Base-by-base conservation (phyloP, 495 filamentous ascomycete genomes). In the Neurospora sp. region DNA sequence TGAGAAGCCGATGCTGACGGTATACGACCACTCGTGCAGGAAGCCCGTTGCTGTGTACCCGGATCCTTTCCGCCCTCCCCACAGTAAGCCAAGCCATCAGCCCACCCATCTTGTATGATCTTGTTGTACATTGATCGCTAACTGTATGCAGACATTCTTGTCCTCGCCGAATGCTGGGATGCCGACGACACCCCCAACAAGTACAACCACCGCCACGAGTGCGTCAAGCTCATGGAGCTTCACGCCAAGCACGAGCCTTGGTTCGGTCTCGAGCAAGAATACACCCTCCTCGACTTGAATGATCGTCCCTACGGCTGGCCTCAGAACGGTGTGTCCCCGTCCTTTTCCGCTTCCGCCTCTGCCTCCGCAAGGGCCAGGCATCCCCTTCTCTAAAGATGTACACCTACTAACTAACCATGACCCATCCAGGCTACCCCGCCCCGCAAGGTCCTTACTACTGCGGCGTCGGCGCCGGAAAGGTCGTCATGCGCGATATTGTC, bases 251-350 rank as follows among this genome's bases (percentile, higher is more conserved):
- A 95, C 80, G 85, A 90, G 82, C 93, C 93, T 80, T 97, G 93
- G 94, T 97, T 97, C 82, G 94, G 94, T 86, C 90, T 97, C 20
- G 94, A 97, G 86, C 94, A 97, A 81, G 94, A 97, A 81, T 83
- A 75, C 74, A 72, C 53, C 40, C 71, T 69, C 22, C 92, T 97
- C 77, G 94, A 93, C 78, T 86, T 87, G 75, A 86, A 88, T 75
- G 92, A 92, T 78, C 90, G 92, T 84, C 94, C 94, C 27, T 93
- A 94, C 79, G 94, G 94, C 81, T 97, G 94, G 94, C 94, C 94
- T 80, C 90, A 59, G 31, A 45, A 71, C 22, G 70, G 42, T 18
- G 38, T 3, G 38, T 39, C 38, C 8, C 35, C 0, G 3, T 31
- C 2, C 8, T 39, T 39, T 8, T 1, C 37, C 7, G 0, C 37